Evolutionary conservation across 768 basidiomycete species (phyloP).

Genomic region (Podaxis pistillaris): DNA sequence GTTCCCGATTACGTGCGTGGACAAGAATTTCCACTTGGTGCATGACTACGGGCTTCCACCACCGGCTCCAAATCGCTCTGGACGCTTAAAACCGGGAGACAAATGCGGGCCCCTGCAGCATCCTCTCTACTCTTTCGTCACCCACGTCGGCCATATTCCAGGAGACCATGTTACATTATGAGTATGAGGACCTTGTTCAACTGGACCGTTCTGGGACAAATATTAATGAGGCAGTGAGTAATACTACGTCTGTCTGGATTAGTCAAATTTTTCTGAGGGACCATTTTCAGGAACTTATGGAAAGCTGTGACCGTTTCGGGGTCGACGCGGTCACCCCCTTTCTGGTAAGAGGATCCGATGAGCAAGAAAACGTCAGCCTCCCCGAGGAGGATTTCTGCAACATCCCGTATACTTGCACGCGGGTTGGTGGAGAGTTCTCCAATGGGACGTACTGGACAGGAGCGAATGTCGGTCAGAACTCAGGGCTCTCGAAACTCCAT

Average conservation of each 20-base stretch:
- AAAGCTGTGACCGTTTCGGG: background rate
- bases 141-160: background rate
- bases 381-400: background rate
- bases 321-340: background rate
- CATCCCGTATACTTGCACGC: background rate
- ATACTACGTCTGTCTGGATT: background rate
- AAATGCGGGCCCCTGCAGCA: background rate
- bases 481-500: background rate
- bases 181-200: background rate
- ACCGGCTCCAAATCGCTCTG: background rate
- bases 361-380: background rate
- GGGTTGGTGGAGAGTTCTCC: background rate
- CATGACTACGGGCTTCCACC: constrained; percentile 1
- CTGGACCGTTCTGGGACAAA: background rate
- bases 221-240: background rate
- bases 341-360: background rate
- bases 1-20: constrained; percentile 7
- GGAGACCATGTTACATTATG: background rate
- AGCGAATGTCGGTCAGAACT: background rate
- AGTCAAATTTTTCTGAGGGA: background rate
- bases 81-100: background rate
- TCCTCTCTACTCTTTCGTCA: background rate
- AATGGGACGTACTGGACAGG: background rate
- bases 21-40: background rate
- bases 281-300: background rate